Conservation (phyloP, 2,329 filamentous ascomycete species). For the Fusarium virguliforme region DNA sequence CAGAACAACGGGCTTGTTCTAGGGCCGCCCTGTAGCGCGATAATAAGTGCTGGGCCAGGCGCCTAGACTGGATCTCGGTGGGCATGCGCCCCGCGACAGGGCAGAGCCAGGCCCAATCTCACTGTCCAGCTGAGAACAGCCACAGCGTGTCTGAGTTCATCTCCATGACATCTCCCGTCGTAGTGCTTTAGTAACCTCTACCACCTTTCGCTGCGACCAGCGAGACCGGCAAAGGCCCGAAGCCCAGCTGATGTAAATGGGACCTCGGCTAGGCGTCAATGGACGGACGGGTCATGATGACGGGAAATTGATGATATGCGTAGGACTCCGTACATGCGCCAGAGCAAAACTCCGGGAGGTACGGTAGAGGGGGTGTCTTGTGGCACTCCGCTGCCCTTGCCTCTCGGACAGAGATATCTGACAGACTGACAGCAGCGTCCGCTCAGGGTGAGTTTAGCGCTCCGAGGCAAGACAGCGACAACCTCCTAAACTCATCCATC, state of each 20-base stretch:
- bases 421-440: constrained; percentile 18
- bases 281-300: constrained; percentile 16
- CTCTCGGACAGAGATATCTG: constrained; percentile 22
- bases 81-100: constrained; percentile 25
- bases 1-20: constrained; percentile 41
- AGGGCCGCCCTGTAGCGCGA: constrained; percentile 22
- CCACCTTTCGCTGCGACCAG: constrained; percentile 14
- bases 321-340: constrained; percentile 20
- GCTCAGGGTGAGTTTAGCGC: constrained; percentile 29
- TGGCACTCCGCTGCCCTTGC: constrained; percentile 18
- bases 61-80: constrained; percentile 13
- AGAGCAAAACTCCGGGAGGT: constrained; percentile 14
- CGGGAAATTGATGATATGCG: constrained; percentile 12
- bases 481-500: constrained; percentile 26
- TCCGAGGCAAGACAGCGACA: constrained; percentile 19
- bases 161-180: constrained; percentile 2
- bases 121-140: constrained; percentile 19
- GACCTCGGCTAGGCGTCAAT: constrained; percentile 2
- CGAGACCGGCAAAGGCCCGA: not conserved
- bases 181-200: constrained; percentile 3
- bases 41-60: constrained; percentile 5
- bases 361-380: constrained; percentile 6
- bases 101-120: constrained; percentile 20
- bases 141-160: not conserved
- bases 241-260: not conserved